phyloP scores from a whole-genome alignment of 148 eudicot species.

The Oxyria digyna region DNA sequence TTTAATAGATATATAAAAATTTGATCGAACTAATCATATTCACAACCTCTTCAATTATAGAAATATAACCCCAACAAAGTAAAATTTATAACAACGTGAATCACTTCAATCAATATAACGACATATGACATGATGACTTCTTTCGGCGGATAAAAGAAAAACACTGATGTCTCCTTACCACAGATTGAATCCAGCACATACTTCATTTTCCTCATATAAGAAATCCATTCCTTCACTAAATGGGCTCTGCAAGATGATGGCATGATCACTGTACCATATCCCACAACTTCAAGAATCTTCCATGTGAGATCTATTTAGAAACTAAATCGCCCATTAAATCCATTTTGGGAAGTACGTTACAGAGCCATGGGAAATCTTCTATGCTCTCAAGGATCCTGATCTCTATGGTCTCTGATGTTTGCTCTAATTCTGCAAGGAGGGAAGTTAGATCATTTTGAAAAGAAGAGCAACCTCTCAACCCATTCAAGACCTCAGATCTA shows the following conservation, averaged over 20 bases:
- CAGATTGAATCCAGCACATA: slow-evolving; percentile 46
- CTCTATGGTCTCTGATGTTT: slow-evolving; percentile 22
- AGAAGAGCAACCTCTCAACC: slow-evolving; percentile 9
- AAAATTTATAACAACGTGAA: no score
- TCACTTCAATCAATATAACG: no score
- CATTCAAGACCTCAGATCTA: not conserved
- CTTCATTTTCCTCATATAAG: slow-evolving; percentile 63
- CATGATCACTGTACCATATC: slow-evolving; percentile 70
- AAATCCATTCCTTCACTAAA: slow-evolving; percentile 60
- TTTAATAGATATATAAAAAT: no score
- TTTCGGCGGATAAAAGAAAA: no score
- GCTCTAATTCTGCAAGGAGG: slow-evolving; percentile 26
- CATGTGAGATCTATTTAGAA: slow-evolving; percentile 35
- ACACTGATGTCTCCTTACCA: slow-evolving; percentile 19
- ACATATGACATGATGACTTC: no score
- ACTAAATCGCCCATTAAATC: slow-evolving; percentile 71
- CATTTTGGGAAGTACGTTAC: slow-evolving; percentile 55
- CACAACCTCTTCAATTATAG: no score
- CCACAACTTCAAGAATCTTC: slow-evolving; percentile 70
- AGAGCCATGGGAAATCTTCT: slow-evolving; percentile 63
- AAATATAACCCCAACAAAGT: no score
- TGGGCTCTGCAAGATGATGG: slow-evolving; percentile 36
- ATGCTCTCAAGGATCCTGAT: slow-evolving; percentile 28
- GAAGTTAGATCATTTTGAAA: slow-evolving; percentile 36
- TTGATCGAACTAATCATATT: no score